Percentiles rank a stretch among this genome's conserved stretches.
Evolutionary conservation across 108 stramenopile species (phyloP).

Genomic region (Poteriospumella lacustris): DNA sequence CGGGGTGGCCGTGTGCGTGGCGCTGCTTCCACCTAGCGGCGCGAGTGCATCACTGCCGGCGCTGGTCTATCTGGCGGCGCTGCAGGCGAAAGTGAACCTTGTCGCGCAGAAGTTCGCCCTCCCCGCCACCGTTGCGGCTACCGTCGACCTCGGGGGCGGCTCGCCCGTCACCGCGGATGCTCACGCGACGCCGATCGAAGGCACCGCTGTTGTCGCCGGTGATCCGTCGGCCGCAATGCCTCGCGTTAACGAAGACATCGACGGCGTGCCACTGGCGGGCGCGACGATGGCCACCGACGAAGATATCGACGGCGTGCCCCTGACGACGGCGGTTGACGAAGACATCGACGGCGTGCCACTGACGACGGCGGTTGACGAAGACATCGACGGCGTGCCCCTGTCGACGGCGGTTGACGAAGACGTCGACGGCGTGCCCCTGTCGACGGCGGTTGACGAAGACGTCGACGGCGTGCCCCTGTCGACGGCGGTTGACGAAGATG

Average conservation of each 20-base stretch:
- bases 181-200: too few species aligned
- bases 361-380: too few species aligned
- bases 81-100: not conserved
- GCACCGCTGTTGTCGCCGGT: not conserved
- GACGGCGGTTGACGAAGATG: too few species aligned
- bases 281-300: not conserved
- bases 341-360: slow-evolving; percentile 24
- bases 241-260: slow-evolving; percentile 9
- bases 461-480: too few species aligned
- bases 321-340: not conserved
- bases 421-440: too few species aligned
- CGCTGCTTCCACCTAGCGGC: too few species aligned
- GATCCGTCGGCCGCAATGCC: not conserved
- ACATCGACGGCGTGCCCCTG: too few species aligned
- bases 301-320: slow-evolving; percentile 22
- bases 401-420: too few species aligned
- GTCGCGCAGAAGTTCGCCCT: not conserved
- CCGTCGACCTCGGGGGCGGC: not conserved
- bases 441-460: too few species aligned
- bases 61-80: not conserved
- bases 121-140: not conserved
- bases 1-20: not conserved
- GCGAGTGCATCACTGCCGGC: too few species aligned
- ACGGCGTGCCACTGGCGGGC: slow-evolving; percentile 15
- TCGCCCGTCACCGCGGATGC: not conserved